These are phyloP conservation scores for Penicillium crystallinum DNA, from an alignment of 495 filamentous ascomycete species.

Conservation along the genomic window DNA sequence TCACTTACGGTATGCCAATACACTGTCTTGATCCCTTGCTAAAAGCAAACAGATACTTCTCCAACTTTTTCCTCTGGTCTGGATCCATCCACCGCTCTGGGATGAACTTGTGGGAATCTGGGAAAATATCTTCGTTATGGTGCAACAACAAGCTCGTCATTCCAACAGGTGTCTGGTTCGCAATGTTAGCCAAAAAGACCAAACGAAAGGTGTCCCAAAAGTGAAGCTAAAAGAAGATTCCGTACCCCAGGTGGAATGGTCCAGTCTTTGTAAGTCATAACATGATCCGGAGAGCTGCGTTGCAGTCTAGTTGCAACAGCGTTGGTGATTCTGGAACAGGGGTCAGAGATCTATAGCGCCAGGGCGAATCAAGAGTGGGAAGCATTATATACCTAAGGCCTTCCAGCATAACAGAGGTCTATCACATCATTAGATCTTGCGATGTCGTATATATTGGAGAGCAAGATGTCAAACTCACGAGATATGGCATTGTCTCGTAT, in stretches of 20 bases:
- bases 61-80: conserved; percentile 28
- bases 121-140: conserved; percentile 36
- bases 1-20: conserved; percentile 43
- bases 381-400: conserved; percentile 18
- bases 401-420: conserved; percentile 32
- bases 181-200: neutral
- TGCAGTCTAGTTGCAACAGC: conserved; percentile 30
- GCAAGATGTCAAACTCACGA: conserved; percentile 10
- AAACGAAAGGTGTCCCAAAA: neutral
- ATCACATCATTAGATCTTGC: neutral
- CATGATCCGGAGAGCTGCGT: conserved; percentile 30
- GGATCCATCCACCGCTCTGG: conserved; percentile 42
- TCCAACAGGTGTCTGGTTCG: conserved; percentile 31
- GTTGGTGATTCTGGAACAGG: conserved; percentile 19
- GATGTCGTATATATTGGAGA: neutral
- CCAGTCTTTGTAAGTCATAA: conserved; percentile 39
- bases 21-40: conserved; percentile 45
- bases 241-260: conserved; percentile 40
- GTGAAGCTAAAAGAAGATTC: neutral
- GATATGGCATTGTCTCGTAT: conserved; percentile 33
- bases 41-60: conserved; percentile 45
- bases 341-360: neutral
- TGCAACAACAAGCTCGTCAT: conserved; percentile 41
- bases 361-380: neutral
- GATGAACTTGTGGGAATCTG: conserved; percentile 33